A percentile compares a stretch with the other conserved stretches of the same genome.
These are phyloP conservation scores for Spirogloea muscicola DNA, from an alignment of 139 green algal genomes.

Conservation along the genomic window DNA sequence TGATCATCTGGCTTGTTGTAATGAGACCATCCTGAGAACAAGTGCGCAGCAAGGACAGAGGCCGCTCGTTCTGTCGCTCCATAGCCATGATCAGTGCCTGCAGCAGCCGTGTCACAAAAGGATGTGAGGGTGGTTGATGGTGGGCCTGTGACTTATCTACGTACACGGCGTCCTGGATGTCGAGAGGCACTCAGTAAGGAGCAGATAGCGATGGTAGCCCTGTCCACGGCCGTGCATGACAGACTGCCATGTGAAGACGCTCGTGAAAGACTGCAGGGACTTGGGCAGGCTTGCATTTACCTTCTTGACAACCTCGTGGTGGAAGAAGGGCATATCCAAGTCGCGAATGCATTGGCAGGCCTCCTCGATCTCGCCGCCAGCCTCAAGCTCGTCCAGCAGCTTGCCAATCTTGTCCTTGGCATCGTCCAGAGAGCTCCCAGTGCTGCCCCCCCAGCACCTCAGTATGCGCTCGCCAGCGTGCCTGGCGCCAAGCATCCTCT, in stretches of 20 bases:
- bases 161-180: too few species aligned
- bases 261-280: too few species aligned
- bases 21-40: slow-evolving; percentile 24
- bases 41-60: slow-evolving; percentile 21
- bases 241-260: too few species aligned
- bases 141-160: too few species aligned
- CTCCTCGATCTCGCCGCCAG: slow-evolving; percentile 55
- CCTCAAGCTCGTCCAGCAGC: slow-evolving; percentile 81
- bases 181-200: too few species aligned
- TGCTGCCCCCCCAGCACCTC: slow-evolving; percentile 68
- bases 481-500: slow-evolving; percentile 54
- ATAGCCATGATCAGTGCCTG: slow-evolving; percentile 45
- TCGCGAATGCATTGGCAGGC: slow-evolving; percentile 51
- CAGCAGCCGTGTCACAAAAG: too few species aligned
- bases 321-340: slow-evolving; percentile 48
- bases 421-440: slow-evolving; percentile 46
- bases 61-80: slow-evolving; percentile 40
- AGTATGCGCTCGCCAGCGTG: slow-evolving; percentile 74
- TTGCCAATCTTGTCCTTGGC: slow-evolving; percentile 57
- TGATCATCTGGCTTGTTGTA: slow-evolving; percentile 46
- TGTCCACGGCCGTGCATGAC: too few species aligned
- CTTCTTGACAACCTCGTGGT: slow-evolving; percentile 54
- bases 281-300: too few species aligned
- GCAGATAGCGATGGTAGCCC: too few species aligned
- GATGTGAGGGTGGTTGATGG: too few species aligned